Evolutionary conservation across 2,329 filamentous ascomycete genomes (phyloP).

Genomic region (Zymoseptoria tritici): DNA sequence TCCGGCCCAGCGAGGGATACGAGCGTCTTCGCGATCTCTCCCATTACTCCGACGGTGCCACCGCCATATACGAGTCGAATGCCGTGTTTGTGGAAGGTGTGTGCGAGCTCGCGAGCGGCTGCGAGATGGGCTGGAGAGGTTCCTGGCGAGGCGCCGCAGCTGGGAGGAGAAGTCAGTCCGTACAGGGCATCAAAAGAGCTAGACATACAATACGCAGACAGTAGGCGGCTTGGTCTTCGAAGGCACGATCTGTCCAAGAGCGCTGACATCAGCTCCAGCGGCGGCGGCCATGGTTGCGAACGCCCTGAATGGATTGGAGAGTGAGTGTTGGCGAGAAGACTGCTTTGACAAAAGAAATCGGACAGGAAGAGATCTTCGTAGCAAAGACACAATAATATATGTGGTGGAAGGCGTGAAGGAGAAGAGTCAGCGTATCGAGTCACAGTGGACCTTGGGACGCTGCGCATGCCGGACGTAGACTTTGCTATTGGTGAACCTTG

Average conservation of each 20-base stretch:
- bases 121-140: slow-evolving; percentile 66
- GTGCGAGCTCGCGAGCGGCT: slow-evolving; percentile 68
- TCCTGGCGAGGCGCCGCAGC: slow-evolving; percentile 75
- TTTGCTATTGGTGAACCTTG: neutral
- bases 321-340: neutral
- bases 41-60: slow-evolving; percentile 92
- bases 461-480: neutral
- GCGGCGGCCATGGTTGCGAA: neutral
- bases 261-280: neutral
- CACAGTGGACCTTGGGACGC: neutral
- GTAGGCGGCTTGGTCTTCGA: slow-evolving; percentile 45
- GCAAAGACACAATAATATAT: neutral
- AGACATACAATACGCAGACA: slow-evolving; percentile 74
- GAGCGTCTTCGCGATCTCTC: slow-evolving; percentile 79
- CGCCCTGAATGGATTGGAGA: neutral
- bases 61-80: slow-evolving; percentile 89
- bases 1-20: slow-evolving; percentile 73
- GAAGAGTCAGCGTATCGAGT: neutral
- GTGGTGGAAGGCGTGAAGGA: neutral
- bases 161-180: slow-evolving; percentile 23
- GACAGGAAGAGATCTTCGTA: neutral
- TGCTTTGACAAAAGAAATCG: neutral
- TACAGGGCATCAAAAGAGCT: neutral
- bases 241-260: neutral
- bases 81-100: slow-evolving; percentile 64